Conservation (phyloP, 495 filamentous ascomycete genomes). For the Lentithecium fluviatile region DNA sequence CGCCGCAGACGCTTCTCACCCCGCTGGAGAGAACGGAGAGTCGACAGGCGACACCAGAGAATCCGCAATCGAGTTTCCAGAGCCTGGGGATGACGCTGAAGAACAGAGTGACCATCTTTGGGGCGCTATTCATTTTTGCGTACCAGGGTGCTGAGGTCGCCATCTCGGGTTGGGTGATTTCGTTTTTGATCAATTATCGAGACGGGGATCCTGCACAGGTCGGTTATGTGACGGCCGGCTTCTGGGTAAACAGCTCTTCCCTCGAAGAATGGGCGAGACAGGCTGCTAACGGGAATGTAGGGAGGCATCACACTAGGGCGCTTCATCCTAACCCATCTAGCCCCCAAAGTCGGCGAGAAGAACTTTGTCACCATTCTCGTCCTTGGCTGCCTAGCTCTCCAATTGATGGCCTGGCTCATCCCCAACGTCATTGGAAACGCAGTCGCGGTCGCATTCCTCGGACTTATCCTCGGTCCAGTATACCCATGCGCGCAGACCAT, state of each 20-base stretch:
- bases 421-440: slow-evolving; percentile 45
- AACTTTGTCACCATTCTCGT: slow-evolving; percentile 61
- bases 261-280: not conserved
- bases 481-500: slow-evolving; percentile 70
- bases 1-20: slow-evolving; percentile 41
- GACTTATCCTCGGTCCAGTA: slow-evolving; percentile 74
- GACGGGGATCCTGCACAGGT: slow-evolving; percentile 63
- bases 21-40: slow-evolving; percentile 44
- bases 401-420: slow-evolving; percentile 73
- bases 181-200: slow-evolving; percentile 70
- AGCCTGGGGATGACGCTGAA: slow-evolving; percentile 52
- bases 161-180: slow-evolving; percentile 77
- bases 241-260: slow-evolving; percentile 56
- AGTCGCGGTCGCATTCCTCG: slow-evolving; percentile 67
- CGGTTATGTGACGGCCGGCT: slow-evolving; percentile 79
- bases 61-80: slow-evolving; percentile 31
- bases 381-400: slow-evolving; percentile 59
- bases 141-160: slow-evolving; percentile 79
- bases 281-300: slow-evolving; percentile 12
- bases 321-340: slow-evolving; percentile 63
- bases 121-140: slow-evolving; percentile 74
- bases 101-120: slow-evolving; percentile 63
- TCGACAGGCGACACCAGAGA: slow-evolving; percentile 26
- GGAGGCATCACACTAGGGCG: slow-evolving; percentile 70
- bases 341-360: slow-evolving; percentile 67